These are phyloP conservation scores for Amaranthus palmeri DNA, from an alignment of 148 eudicot species.

Conservation along the genomic window DNA sequence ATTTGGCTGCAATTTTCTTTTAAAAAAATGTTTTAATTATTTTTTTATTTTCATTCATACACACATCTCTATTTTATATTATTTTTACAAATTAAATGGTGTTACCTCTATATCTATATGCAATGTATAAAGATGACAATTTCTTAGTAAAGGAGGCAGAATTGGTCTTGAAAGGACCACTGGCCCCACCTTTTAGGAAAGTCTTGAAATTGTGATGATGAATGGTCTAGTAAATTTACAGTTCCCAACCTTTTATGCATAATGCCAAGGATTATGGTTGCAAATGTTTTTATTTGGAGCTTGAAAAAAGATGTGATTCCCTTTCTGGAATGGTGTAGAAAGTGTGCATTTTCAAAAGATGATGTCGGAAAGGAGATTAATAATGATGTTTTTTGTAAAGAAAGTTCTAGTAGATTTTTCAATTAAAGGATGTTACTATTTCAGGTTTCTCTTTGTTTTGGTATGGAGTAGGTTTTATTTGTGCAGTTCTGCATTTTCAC, in stretches of 20 bases:
- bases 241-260: not conserved
- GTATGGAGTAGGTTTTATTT: not conserved
- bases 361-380: not conserved
- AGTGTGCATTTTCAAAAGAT: not conserved
- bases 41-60: no score
- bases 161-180: not conserved
- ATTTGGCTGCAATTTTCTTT: no score
- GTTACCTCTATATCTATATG: no score
- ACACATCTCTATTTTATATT: no score
- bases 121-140: no score
- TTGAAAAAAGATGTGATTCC: not conserved
- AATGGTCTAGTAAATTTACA: no score
- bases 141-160: no score
- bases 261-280: not conserved
- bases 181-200: not conserved
- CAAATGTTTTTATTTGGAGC: not conserved
- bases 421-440: no score
- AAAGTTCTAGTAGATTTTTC: not conserved
- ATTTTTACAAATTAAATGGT: no score
- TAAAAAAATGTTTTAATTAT: no score
- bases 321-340: not conserved
- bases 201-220: not conserved
- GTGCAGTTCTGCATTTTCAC: no score
- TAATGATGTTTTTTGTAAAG: not conserved
- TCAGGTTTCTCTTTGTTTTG: not conserved